Evolutionary conservation across 2,329 filamentous ascomycete species (phyloP), one percentile per base, ranked within the genome.

Genomic region (Colletotrichum cordylinicola): DNA sequence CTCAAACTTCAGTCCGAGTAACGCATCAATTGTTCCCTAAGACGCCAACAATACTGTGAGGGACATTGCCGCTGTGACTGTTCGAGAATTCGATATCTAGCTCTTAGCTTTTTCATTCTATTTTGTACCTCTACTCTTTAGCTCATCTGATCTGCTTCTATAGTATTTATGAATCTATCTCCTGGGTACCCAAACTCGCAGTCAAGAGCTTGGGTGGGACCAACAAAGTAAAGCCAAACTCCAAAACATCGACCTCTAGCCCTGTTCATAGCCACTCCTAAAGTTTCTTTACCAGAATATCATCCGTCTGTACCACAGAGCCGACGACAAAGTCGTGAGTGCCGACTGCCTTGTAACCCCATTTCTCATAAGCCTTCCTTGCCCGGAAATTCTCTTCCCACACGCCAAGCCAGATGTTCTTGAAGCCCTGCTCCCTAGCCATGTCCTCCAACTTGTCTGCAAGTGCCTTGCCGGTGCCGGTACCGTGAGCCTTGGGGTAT

Each of bases 301-400:
- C 77, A 70, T 88, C 87, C n/a, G 78, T 86, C 76, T 88, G 87
- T 12, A 85, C 80, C 27, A 84, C 82, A 2, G 77, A 78, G 1
- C 87, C 87, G 58, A 88, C 79, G 1, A 79, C 81, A 77, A 88
- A 89, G 10, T 85, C 83, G 76, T 88, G 86, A 12, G 80, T 48
- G 1, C 87, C 87, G 1, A 87, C 82, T 27, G 78, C 78, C 18
- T 70, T 74, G 71, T 85, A 89, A 0, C 87, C 87, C 78, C 83
- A 82, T 78, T 81, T 84, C 72, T 81, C 81, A 78, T 89, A 89
- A 6, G 85, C 80, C 39, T 73, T 81, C 29, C 83, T 81, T 1
- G 87, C 86, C 35, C 78, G 82, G 2, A 70, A 43, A 68, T 88
- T 89, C 76, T 87, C 85, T 67, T 89, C 85, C 87, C 87, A 89